These are phyloP conservation scores for Ogataea neopini DNA, from an alignment of 805 yeast genomes.

Conservation along the genomic window DNA sequence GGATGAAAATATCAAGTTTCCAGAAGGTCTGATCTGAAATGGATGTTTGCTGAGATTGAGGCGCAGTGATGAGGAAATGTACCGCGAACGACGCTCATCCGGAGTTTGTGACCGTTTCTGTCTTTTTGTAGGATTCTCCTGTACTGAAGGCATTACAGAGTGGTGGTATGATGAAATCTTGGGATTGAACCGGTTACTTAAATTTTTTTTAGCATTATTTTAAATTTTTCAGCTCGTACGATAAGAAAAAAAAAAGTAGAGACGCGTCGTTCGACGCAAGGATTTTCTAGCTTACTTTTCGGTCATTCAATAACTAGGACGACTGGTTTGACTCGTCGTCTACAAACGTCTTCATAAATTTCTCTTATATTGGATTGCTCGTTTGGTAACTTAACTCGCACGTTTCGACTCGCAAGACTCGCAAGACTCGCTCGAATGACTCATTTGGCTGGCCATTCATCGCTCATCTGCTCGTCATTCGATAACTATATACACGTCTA, in stretches of 20 bases:
- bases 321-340: too few relatives aligned
- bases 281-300: too few relatives aligned
- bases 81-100: neutral
- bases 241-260: neutral
- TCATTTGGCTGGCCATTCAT: too few relatives aligned
- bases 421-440: too few relatives aligned
- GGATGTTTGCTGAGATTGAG: slow-evolving; percentile 55
- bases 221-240: neutral
- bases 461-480: too few relatives aligned
- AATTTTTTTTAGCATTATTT: neutral
- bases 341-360: neutral
- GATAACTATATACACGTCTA: neutral
- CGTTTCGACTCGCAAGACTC: too few relatives aligned
- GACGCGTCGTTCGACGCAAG: neutral
- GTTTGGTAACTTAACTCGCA: too few relatives aligned
- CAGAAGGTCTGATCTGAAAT: slow-evolving; percentile 72
- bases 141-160: slow-evolving; percentile 1
- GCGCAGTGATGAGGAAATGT: slow-evolving; percentile 23
- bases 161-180: too few relatives aligned
- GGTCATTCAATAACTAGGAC: too few relatives aligned
- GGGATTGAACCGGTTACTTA: neutral
- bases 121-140: neutral
- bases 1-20: slow-evolving; percentile 46
- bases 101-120: slow-evolving; percentile 1
- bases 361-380: too few relatives aligned